phyloP scores from a whole-genome alignment of 1,139 yeast genomes.

The Blastobotrys persicus region DNA sequence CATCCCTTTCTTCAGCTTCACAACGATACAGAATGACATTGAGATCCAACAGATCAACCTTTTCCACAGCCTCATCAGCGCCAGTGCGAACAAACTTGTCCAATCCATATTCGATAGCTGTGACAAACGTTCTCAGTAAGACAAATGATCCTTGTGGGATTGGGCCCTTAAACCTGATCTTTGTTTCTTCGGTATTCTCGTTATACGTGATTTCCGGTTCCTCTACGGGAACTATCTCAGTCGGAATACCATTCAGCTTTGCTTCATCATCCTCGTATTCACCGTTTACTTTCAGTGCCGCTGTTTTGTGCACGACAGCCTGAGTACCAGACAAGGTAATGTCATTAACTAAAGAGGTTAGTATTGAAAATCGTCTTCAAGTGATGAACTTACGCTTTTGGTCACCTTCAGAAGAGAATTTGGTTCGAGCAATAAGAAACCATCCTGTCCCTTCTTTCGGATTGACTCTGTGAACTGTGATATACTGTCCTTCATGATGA shows the following conservation, averaged over 20 bases:
- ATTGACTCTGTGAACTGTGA: slow-evolving; percentile 84
- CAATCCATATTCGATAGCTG: slow-evolving; percentile 56
- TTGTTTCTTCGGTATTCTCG: slow-evolving; percentile 41
- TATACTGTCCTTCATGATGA: slow-evolving; percentile 89
- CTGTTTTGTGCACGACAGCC: slow-evolving; percentile 60
- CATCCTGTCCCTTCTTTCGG: slow-evolving; percentile 85
- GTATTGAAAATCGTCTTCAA: not conserved
- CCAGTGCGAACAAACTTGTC: slow-evolving; percentile 68
- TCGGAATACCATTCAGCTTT: slow-evolving; percentile 59
- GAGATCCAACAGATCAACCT: slow-evolving; percentile 63
- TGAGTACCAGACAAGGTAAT: slow-evolving; percentile 63
- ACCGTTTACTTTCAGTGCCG: slow-evolving; percentile 53
- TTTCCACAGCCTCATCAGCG: slow-evolving; percentile 67
- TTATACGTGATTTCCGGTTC: slow-evolving; percentile 49
- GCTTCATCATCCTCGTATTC: slow-evolving; percentile 46
- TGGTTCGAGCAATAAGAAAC: slow-evolving; percentile 84
- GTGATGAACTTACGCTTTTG: slow-evolving; percentile 29
- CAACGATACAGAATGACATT: slow-evolving; percentile 74
- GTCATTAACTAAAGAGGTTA: slow-evolving; percentile 53
- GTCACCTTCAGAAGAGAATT: slow-evolving; percentile 49
- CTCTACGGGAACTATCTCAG: slow-evolving; percentile 53
- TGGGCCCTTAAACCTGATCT: slow-evolving; percentile 52
- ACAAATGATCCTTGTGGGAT: slow-evolving; percentile 93
- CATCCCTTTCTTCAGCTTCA: slow-evolving; percentile 85
- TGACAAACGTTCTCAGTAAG: slow-evolving; percentile 63